These are phyloP conservation scores for Citrus maxima DNA, from an alignment of 345 rosid species.

Conservation along the genomic window DNA sequence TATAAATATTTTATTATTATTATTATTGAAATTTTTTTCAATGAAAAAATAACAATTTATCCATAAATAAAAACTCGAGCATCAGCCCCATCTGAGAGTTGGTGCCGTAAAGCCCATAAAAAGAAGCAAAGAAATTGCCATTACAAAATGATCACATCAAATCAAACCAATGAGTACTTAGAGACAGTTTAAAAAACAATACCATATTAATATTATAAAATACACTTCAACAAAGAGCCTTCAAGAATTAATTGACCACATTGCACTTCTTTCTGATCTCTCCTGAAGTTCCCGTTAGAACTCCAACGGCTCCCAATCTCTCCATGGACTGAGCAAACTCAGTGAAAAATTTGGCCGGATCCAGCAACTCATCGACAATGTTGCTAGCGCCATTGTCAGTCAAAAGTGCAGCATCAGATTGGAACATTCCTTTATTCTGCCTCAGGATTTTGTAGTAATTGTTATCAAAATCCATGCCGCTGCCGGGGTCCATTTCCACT, in stretches of 20 bases:
- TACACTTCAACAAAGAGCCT: neutral
- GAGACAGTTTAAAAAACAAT: neutral
- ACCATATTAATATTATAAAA: neutral
- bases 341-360: slow-evolving; percentile 10
- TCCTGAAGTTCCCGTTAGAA: slow-evolving; percentile 32
- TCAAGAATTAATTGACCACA: slow-evolving; percentile 12
- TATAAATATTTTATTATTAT: neutral
- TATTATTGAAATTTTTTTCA: neutral
- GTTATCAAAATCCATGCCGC: slow-evolving; percentile 19
- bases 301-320: slow-evolving; percentile 29
- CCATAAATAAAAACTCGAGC: neutral
- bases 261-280: slow-evolving; percentile 34
- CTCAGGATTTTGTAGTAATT: slow-evolving; percentile 24
- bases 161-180: neutral
- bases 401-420: slow-evolving; percentile 32
- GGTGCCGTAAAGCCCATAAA: neutral
- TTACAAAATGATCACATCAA: neutral
- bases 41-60: neutral
- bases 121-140: neutral
- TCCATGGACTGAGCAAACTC: slow-evolving; percentile 32
- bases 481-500: slow-evolving; percentile 19
- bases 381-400: slow-evolving; percentile 12
- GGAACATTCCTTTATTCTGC: slow-evolving; percentile 24
- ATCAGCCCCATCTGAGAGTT: neutral
- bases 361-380: neutral